Base-by-base conservation (phyloP, 1,284 basidiomycete species). In the Ceratobasidium sp. region DNA sequence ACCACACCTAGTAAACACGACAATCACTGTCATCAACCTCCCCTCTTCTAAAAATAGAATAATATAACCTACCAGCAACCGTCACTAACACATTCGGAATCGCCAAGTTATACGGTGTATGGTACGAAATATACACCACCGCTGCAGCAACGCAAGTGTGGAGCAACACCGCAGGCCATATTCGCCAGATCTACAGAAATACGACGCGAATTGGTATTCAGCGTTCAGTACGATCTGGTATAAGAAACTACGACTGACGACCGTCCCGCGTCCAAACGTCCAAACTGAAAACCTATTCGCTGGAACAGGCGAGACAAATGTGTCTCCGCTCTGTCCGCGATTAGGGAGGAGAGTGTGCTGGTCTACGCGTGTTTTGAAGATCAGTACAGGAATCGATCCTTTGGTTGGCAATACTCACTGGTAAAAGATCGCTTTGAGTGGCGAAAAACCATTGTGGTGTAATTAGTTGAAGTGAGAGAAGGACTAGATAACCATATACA, bases 91-190 rank as follows among this genome's bases (percentile, higher is more conserved):
- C 66, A 66, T 85, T 88, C 0, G 90, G 90, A 71, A 91, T 88
- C 40, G 86, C 84, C 28, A 91, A 84, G 40, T 86, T 81, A 33
- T 88, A 77, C 6, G 85, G 83, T 0, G 85, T 87, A 55, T 81
- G 81, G 80, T 90, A 82, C 0, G 88, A 89, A 1, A 90, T 58
- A 0, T 85, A 84, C 2, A 89, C 88, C 15, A 91, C 86, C 12
- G 81, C 88, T 89, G 81, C 87, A 1, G 91, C 90, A 80, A 91
- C 91, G 4, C 86, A 73, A 0, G 91, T 91, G 82, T 92, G 90
- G 26, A 92, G 82, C 13, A 91, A 81, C 2, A 92, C 90, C 0
- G 91, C 91, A 0, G 91, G 91, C 91, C 91, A 93, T 82, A 92
- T 91, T 68, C 88, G 86, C 89, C 90, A 91, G 18, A 92, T 87